These are phyloP conservation scores for Drechslerella coelobrocha DNA, from an alignment of 2,329 filamentous ascomycete species.

Conservation along the genomic window DNA sequence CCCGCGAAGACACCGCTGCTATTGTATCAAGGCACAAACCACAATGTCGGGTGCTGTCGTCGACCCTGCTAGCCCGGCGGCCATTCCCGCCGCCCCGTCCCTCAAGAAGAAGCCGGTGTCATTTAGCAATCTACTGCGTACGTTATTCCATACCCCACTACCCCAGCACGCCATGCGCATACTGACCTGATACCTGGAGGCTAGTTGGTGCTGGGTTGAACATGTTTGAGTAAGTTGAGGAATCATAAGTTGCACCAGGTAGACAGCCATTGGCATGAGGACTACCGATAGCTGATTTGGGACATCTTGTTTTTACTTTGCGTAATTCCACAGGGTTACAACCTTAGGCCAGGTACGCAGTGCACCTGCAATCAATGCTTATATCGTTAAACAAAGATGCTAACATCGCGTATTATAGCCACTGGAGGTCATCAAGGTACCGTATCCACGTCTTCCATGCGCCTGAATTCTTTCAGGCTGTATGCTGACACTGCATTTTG, in stretches of 20 bases:
- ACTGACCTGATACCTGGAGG: constrained; percentile 41
- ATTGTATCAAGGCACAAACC: constrained; percentile 52
- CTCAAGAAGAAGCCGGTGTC: constrained; percentile 99
- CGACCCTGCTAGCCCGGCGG: constrained; percentile 62
- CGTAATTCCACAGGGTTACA: constrained; percentile 64
- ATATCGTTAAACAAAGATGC: constrained; percentile 4
- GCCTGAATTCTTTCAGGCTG: neutral
- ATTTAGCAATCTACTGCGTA: constrained; percentile 94
- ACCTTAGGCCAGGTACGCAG: constrained; percentile 70
- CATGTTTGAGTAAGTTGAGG: constrained; percentile 77
- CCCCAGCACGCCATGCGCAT: neutral
- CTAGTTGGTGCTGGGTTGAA: constrained; percentile 86
- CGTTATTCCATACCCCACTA: constrained; percentile 56
- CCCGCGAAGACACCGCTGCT: no score
- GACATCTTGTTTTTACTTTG: neutral
- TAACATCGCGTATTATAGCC: constrained; percentile 68
- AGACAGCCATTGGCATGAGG: neutral
- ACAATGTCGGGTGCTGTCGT: constrained; percentile 58
- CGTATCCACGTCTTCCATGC: constrained; percentile 1
- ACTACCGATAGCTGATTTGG: no score
- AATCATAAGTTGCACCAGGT: neutral
- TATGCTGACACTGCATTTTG: constrained; percentile 13
- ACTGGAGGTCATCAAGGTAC: constrained; percentile 86
- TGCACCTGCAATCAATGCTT: neutral
- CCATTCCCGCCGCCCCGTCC: constrained; percentile 64